These are phyloP conservation scores for Vitis hybrid DNA, from an alignment of 177 flowering plant species.

Conservation along the genomic window DNA sequence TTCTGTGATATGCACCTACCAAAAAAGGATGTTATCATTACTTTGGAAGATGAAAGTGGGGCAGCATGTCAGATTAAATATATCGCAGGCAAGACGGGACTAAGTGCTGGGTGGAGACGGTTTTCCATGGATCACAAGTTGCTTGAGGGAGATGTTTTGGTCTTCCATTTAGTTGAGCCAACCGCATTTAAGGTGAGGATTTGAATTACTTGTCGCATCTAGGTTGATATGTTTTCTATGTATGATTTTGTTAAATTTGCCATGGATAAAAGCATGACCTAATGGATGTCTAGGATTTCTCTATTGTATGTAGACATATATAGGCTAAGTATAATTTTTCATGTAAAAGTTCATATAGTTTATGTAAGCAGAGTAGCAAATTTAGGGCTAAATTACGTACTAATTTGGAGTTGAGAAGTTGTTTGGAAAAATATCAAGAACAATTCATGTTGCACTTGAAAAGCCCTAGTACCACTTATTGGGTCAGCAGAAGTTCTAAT, in stretches of 20 bases:
- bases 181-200: constrained; percentile 32
- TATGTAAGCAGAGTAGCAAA: too few species aligned
- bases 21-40: constrained; percentile 17
- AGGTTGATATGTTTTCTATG: not conserved
- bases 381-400: too few species aligned
- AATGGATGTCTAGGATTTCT: not conserved
- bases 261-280: not conserved
- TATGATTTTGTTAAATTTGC: not conserved
- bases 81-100: constrained; percentile 34
- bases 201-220: not conserved
- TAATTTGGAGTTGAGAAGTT: too few species aligned
- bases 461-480: too few species aligned
- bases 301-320: too few species aligned
- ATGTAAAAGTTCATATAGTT: too few species aligned
- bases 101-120: constrained; percentile 53
- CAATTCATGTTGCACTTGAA: too few species aligned
- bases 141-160: constrained; percentile 46
- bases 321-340: too few species aligned
- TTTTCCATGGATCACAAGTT: constrained; percentile 35
- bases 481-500: too few species aligned
- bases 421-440: too few species aligned
- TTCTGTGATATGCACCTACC: constrained; percentile 51
- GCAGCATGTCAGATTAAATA: constrained; percentile 20
- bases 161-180: constrained; percentile 37
- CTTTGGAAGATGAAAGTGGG: constrained; percentile 34